A percentile compares a stretch with the other conserved stretches of the same genome.
phyloP scores from a whole-genome alignment of 106 monocot genomes.

The Narthecium ossifragum region DNA sequence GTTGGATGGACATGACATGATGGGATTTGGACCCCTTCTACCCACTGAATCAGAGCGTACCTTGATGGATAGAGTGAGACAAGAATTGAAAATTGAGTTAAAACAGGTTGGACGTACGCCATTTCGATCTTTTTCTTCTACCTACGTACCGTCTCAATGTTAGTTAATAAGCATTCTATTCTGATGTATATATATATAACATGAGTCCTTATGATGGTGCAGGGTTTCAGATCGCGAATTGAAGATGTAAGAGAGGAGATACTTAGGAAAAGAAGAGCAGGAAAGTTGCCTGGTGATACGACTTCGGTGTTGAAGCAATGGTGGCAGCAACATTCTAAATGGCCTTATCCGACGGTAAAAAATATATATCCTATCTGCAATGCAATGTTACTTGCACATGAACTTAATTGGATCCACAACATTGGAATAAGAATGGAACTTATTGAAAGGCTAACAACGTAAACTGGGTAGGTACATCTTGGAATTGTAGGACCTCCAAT shows the following conservation, averaged over 20 bases:
- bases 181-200: background rate
- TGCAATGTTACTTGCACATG: background rate
- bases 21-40: constrained; percentile 88
- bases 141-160: no score
- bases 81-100: constrained; percentile 81
- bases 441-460: no score
- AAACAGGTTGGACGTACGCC: constrained; percentile 82
- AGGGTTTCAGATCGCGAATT: constrained; percentile 92
- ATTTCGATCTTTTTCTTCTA: no score
- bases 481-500: no score
- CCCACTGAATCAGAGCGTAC: constrained; percentile 89
- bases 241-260: constrained; percentile 99
- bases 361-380: background rate
- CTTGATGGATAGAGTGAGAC: constrained; percentile 93
- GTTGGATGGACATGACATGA: constrained; percentile 69
- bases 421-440: no score
- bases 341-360: constrained; percentile 97
- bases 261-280: constrained; percentile 89
- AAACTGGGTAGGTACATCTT: no score
- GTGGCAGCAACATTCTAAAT: constrained; percentile 98
- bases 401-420: no score
- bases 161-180: no score
- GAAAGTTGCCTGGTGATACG: constrained; percentile 96
- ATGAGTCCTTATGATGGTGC: background rate
- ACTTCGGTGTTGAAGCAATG: constrained; percentile 93